Conservation (phyloP, 148 eudicot species). For the Polygonum maritimum region DNA sequence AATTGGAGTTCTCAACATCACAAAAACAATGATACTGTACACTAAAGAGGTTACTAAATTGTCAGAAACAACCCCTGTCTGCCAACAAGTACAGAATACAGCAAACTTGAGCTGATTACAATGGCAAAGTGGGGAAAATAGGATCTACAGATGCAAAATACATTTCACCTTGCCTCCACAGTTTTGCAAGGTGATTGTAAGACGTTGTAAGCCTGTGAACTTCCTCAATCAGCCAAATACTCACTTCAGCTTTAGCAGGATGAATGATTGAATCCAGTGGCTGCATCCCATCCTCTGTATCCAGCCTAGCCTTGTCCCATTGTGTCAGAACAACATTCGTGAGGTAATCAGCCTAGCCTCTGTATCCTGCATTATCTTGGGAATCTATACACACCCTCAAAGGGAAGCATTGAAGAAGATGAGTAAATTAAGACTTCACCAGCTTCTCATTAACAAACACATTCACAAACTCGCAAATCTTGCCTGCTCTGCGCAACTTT, state of each 20-base stretch:
- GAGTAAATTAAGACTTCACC: constrained; percentile 27
- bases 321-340: constrained; percentile 33
- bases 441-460: constrained; percentile 87
- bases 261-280: constrained; percentile 54
- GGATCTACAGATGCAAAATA: constrained; percentile 47
- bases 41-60: not conserved
- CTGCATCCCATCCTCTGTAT: constrained; percentile 27
- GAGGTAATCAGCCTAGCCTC: no score
- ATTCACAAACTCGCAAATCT: constrained; percentile 85
- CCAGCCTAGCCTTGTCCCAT: constrained; percentile 59
- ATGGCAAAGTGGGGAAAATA: constrained; percentile 25
- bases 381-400: no score
- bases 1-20: not conserved
- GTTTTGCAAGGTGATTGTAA: constrained; percentile 37
- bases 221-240: constrained; percentile 71
- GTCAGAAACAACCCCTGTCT: not conserved
- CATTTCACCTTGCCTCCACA: constrained; percentile 51
- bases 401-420: not conserved
- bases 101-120: not conserved
- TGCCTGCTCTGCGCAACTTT: constrained; percentile 80
- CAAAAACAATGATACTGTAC: not conserved
- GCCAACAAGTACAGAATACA: not conserved
- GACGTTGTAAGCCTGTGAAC: constrained; percentile 60
- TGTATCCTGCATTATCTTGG: no score
- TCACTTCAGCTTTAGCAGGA: constrained; percentile 70